Base-by-base conservation (phyloP, 768 basidiomycete genomes). In the Suillus tomentosus region DNA sequence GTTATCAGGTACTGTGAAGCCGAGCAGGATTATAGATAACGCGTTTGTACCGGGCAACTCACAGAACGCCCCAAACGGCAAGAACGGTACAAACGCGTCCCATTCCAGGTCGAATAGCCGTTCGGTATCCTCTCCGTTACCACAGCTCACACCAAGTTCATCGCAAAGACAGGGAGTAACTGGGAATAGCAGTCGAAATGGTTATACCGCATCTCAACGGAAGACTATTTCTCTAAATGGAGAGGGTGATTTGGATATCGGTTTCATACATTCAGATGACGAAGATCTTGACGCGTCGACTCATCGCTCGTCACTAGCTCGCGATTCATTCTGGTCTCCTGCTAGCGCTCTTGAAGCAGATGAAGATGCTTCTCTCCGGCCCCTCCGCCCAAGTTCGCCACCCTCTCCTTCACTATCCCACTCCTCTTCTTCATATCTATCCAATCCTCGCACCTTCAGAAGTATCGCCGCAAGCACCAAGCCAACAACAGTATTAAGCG, bases 351-450 rank as follows among this genome's bases (percentile, higher is more conserved):
- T 87, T 37, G 94, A 94, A 76, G 95, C 95, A 17, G 96, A 98
- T 72, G 96, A 97, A 62, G 95, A 97, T 72, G 96, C 96, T 11
- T 96, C 94, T 43, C 76, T 97, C 17, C 87, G 95, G 37, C 95
- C 95, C 4, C 77, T 98, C 42, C 92, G 95, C 27, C 96, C 96
- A 5, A 94, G 91, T 68, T 82, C 87, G 5, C 92, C 94, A 13
- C 92, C 91, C 13, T 95, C 94, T 0, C 94, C 94, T 5, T 90
- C 92, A 0, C 92, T 90, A 3, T 94, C 92, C 3, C 87, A 84
- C 62, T 94, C 89, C 3, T 94, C 92, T 2, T 92, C 91, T 0
- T 92, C 91, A 1, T 90, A 92, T 75, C 83, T 93, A 34, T 93
- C 93, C 6, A 85, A 92, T 69, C 85, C 92, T 17, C 85, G 88